Conservation (phyloP, 352 stramenopile species). For the Pythium rhizo-oryzae region DNA sequence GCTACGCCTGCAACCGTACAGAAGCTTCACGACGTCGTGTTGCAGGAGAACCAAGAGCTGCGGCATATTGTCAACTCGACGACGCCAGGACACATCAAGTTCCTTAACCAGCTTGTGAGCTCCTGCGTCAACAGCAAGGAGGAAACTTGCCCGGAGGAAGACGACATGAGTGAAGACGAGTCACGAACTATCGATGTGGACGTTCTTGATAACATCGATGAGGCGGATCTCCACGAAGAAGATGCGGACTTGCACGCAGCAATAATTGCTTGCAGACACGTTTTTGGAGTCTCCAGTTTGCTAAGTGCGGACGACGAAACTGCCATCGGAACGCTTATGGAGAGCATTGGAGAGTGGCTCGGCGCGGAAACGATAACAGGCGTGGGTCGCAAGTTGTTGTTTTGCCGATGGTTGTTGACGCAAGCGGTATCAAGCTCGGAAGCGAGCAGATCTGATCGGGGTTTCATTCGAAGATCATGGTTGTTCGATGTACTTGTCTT, state of each 20-base stretch:
- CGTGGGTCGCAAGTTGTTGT: not conserved
- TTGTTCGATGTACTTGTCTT: constrained; percentile 66
- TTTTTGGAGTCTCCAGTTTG: constrained; percentile 25
- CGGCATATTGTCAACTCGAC: constrained; percentile 20
- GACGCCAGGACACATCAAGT: constrained; percentile 1
- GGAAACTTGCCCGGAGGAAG: not conserved
- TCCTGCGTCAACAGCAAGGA: not conserved
- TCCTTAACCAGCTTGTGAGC: constrained; percentile 10
- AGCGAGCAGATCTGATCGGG: not conserved
- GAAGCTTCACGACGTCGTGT: not conserved
- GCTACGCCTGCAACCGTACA: constrained; percentile 6
- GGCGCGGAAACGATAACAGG: not conserved
- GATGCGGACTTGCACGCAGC: constrained; percentile 10
- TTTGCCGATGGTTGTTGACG: constrained; percentile 26
- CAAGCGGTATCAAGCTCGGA: not conserved
- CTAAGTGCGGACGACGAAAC: constrained; percentile 19
- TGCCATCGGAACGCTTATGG: not conserved
- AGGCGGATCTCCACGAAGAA: not conserved
- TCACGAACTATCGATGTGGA: too few species aligned
- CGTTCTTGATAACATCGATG: not conserved
- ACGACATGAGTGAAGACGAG: not conserved
- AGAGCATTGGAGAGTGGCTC: constrained; percentile 11
- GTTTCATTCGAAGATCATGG: constrained; percentile 41
- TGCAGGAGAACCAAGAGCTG: constrained; percentile 23
- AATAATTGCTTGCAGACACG: constrained; percentile 19